Evolutionary conservation across 805 yeast genomes (phyloP).

Genomic region (Clavispora carvajalis): DNA sequence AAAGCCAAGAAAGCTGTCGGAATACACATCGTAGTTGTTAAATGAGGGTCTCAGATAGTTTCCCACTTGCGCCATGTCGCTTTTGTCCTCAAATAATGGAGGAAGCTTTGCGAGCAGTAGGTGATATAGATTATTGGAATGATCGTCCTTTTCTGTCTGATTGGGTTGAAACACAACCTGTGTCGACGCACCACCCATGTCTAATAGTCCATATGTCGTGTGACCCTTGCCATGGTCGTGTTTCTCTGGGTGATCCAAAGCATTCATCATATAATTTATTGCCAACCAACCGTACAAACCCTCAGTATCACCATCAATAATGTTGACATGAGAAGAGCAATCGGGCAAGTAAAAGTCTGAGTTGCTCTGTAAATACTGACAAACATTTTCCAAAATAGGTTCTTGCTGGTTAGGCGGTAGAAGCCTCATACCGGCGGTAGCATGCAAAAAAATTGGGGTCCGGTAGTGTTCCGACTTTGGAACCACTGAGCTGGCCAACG

Average conservation of each 20-base stretch:
- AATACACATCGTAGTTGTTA: slow-evolving; percentile 39
- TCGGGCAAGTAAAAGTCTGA: slow-evolving; percentile 56
- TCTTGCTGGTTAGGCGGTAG: slow-evolving; percentile 48
- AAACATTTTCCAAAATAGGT: slow-evolving; percentile 41
- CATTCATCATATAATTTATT: slow-evolving; percentile 49
- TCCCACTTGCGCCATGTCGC: neutral
- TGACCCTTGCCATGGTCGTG: slow-evolving; percentile 41
- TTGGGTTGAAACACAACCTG: slow-evolving; percentile 63
- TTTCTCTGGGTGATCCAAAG: slow-evolving; percentile 32
- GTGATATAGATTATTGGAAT: slow-evolving; percentile 41
- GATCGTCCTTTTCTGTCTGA: slow-evolving; percentile 38
- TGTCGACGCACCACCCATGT: slow-evolving; percentile 63
- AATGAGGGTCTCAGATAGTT: slow-evolving; percentile 14
- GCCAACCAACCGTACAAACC: slow-evolving; percentile 68
- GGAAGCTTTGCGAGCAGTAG: slow-evolving; percentile 37
- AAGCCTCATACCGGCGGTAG: slow-evolving; percentile 65
- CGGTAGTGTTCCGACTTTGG: slow-evolving; percentile 56
- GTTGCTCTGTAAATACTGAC: slow-evolving; percentile 42
- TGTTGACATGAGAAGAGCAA: slow-evolving; percentile 53
- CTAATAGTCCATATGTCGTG: slow-evolving; percentile 51
- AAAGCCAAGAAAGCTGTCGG: slow-evolving; percentile 55
- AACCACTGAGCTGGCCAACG: slow-evolving; percentile 43
- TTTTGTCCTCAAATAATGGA: slow-evolving; percentile 8
- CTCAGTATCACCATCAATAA: slow-evolving; percentile 61
- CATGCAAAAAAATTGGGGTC: slow-evolving; percentile 65